Evolutionary conservation across 371 early-diverging fungal species (phyloP).

Genomic region (Lichtheimia corymbifera): DNA sequence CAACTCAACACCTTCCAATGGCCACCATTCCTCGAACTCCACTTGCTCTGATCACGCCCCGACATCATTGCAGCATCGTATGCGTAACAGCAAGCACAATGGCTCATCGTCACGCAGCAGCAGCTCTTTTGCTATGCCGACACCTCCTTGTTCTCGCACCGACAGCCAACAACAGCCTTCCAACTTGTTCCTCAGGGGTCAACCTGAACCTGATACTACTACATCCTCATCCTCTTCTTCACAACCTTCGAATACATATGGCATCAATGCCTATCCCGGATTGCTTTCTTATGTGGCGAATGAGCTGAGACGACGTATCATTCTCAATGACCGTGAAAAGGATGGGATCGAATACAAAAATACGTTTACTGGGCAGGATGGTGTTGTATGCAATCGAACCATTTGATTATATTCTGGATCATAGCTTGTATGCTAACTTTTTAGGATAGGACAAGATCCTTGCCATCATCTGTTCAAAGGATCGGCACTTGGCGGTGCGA

Average conservation of each 20-base stretch:
- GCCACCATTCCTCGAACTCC: no score
- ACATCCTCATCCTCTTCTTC: no score
- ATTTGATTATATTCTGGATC: background rate
- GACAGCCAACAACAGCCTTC: no score
- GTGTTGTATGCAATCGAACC: constrained; percentile 48
- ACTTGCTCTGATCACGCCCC: no score
- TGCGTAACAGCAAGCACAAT: no score
- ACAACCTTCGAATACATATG: no score
- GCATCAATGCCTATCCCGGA: constrained; percentile 53
- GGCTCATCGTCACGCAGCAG: no score
- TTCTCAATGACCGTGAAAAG: constrained; percentile 55
- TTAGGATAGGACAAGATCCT: constrained; percentile 48
- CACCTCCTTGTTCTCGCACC: background rate
- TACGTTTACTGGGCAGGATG: constrained; percentile 75
- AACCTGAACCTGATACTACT: no score
- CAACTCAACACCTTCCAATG: no score
- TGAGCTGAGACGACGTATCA: constrained; percentile 59
- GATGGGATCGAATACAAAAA: constrained; percentile 73
- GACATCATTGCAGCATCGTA: no score
- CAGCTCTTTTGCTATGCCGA: background rate
- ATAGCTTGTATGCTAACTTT: background rate
- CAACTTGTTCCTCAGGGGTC: no score
- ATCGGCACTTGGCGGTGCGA: constrained; percentile 67
- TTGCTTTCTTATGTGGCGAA: constrained; percentile 78
- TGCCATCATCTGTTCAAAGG: constrained; percentile 55